These are phyloP conservation scores for Heimioporus retisporus DNA, from an alignment of 1,284 basidiomycete species.

Conservation along the genomic window DNA sequence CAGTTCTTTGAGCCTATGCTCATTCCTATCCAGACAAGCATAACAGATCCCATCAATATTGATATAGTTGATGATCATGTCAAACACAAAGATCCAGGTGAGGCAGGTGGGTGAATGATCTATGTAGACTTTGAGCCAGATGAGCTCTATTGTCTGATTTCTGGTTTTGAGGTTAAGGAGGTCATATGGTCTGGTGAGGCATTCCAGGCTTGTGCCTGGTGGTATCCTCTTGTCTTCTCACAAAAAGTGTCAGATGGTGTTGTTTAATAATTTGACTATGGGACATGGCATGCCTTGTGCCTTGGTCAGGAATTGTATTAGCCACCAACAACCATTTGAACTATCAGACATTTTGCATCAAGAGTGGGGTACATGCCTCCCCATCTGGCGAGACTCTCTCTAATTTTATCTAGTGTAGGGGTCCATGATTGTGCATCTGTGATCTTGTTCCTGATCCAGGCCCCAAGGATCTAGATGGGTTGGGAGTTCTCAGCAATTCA, in stretches of 20 bases:
- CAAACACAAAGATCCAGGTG: background rate
- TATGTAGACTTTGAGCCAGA: background rate
- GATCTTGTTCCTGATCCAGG: constrained; percentile 9
- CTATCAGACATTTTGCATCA: constrained; percentile 16
- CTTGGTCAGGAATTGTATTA: background rate
- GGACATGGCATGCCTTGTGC: background rate
- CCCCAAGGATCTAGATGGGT: accelerated
- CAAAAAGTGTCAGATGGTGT: background rate
- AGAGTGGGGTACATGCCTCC: constrained; percentile 16
- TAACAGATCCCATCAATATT: background rate
- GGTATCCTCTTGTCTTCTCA: background rate
- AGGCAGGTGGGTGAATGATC: background rate
- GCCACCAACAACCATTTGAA: constrained; percentile 5
- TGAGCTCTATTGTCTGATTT: background rate
- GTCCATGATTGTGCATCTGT: constrained; percentile 3
- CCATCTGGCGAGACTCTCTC: constrained; percentile 3
- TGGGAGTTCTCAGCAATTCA: constrained; percentile 10
- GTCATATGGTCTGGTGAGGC: background rate
- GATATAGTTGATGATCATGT: constrained; percentile 6
- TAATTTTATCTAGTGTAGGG: constrained; percentile 9
- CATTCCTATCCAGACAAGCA: too few relatives aligned
- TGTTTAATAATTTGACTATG: accelerated
- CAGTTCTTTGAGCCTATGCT: too few relatives aligned
- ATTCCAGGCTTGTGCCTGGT: background rate
- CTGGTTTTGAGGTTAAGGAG: background rate